These are phyloP conservation scores for Cutaneotrichosporon sp. DNA, from an alignment of 1,284 basidiomycete genomes.

Conservation along the genomic window DNA sequence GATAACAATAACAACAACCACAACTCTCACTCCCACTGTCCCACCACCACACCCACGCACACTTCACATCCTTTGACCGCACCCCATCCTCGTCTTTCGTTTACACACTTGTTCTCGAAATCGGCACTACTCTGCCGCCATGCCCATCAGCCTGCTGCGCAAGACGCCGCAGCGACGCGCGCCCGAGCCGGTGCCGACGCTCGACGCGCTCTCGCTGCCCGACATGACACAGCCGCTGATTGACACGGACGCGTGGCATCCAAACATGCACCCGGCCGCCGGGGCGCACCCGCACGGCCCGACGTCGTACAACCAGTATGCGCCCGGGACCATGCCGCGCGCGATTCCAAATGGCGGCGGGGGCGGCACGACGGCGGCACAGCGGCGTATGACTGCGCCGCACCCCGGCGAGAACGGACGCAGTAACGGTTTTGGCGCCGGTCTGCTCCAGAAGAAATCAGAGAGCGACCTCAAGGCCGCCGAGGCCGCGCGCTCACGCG, in stretches of 20 bases:
- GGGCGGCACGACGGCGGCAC: background rate
- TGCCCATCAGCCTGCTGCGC: conserved; percentile 18
- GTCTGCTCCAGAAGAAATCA: background rate
- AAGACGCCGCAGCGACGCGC: conserved; percentile 6
- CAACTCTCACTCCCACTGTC: background rate
- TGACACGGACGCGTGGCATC: conserved; percentile 20
- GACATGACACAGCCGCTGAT: conserved; percentile 36
- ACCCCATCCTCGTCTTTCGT: background rate
- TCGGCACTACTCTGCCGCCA: background rate
- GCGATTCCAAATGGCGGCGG: background rate
- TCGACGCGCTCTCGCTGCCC: conserved; percentile 35
- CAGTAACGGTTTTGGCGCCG: background rate
- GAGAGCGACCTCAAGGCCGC: background rate
- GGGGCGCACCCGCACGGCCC: background rate
- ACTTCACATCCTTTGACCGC: background rate
- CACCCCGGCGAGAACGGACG: background rate
- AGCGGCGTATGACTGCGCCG: background rate
- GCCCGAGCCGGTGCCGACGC: conserved; percentile 8
- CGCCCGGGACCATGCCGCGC: background rate
- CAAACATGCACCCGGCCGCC: background rate
- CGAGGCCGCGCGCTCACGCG: conserved; percentile 1
- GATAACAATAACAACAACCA: background rate
- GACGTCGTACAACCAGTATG: background rate
- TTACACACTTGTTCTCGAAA: background rate
- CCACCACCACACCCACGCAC: background rate